Conservation (phyloP, 2,329 filamentous ascomycete species). For the Blastomyces percursus region DNA sequence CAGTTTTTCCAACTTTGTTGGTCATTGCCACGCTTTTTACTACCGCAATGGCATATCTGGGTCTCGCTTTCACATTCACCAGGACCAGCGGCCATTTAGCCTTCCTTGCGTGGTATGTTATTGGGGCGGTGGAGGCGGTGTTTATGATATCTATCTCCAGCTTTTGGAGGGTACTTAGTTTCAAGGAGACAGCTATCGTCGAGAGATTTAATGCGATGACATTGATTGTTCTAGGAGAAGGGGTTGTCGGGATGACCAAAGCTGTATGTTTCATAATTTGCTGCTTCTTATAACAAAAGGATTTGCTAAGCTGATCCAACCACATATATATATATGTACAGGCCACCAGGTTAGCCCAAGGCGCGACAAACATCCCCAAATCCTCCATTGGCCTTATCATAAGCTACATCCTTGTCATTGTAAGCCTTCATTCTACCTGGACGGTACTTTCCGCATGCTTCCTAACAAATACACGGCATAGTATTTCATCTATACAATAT, state of each 20-base stretch:
- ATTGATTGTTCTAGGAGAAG: conserved; percentile 51
- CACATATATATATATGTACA: no score
- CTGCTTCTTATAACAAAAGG: background rate
- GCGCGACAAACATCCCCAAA: conserved; percentile 8
- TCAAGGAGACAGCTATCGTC: conserved; percentile 48
- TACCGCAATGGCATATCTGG: conserved; percentile 9
- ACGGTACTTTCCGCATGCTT: background rate
- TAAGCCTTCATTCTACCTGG: conserved; percentile 3
- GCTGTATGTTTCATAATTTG: conserved; percentile 9
- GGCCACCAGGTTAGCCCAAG: conserved; percentile 13
- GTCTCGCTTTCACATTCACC: conserved; percentile 9
- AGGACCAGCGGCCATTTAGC: conserved; percentile 9
- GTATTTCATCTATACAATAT: conserved; percentile 52
- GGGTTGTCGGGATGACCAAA: conserved; percentile 36
- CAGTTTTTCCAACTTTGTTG: conserved; percentile 20
- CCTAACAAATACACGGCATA: conserved; percentile 9
- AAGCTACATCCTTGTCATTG: conserved; percentile 11
- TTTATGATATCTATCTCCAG: conserved; percentile 41
- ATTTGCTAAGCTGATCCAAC: background rate
- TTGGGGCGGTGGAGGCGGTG: conserved; percentile 39
- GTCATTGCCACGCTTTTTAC: conserved; percentile 20
- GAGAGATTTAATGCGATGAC: conserved; percentile 49
- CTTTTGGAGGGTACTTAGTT: conserved; percentile 44
- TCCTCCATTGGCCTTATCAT: conserved; percentile 12
- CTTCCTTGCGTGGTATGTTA: conserved; percentile 41